These are phyloP conservation scores for Arthrobotrys pseudoclavata DNA, from an alignment of 2,329 filamentous ascomycete genomes.

Conservation along the genomic window DNA sequence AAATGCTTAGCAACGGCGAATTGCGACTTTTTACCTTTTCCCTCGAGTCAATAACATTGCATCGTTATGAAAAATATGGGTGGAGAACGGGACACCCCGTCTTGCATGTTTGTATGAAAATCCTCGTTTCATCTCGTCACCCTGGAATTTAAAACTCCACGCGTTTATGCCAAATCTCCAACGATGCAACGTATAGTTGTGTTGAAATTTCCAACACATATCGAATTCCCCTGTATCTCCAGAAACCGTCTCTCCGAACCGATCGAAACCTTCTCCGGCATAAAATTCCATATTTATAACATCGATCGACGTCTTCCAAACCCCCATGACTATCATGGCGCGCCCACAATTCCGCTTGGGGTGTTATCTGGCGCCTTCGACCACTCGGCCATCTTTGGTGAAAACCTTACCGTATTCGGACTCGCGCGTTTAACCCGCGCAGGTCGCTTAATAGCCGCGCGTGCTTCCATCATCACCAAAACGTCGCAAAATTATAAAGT, in stretches of 20 bases:
- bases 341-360: background rate
- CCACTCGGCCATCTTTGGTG: conserved; percentile 35
- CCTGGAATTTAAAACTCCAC: background rate
- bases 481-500: no score
- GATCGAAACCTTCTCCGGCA: background rate
- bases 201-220: conserved; percentile 12
- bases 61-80: background rate
- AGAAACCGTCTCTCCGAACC: background rate
- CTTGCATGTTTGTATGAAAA: no score
- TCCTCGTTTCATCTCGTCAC: conserved; percentile 11
- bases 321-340: background rate
- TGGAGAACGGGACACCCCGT: background rate
- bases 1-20: conserved; percentile 7
- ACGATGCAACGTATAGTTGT: background rate
- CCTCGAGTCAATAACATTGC: background rate
- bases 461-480: no score
- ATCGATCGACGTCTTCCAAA: background rate
- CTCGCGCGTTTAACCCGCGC: background rate
- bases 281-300: background rate
- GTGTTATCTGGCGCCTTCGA: conserved; percentile 25
- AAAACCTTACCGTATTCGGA: conserved; percentile 13
- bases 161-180: background rate
- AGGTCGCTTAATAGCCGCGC: background rate
- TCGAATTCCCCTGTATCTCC: background rate
- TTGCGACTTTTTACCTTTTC: background rate